Conservation (phyloP, 2,329 filamentous ascomycete genomes). For the Sphaerostilbella broomeana region DNA sequence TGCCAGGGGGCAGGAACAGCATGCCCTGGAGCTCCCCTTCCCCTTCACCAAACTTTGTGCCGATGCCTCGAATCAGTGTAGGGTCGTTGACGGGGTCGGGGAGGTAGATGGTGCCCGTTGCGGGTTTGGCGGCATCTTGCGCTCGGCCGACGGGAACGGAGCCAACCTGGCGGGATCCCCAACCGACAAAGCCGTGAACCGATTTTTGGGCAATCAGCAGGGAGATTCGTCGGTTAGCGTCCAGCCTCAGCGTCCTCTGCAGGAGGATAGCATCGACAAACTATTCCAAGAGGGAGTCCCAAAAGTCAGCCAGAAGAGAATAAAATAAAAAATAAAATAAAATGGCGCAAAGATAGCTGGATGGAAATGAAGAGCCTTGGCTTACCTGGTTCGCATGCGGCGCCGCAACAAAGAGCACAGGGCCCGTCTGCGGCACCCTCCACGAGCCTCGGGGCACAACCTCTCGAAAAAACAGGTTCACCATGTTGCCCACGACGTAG, state of each 20-base stretch:
- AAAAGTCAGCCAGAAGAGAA: neutral
- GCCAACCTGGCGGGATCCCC: constrained; percentile 75
- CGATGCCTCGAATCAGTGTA: constrained; percentile 69
- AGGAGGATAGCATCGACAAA: constrained; percentile 94
- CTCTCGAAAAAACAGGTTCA: constrained; percentile 97
- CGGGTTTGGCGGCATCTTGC: constrained; percentile 79
- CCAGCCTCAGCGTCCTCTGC: constrained; percentile 80
- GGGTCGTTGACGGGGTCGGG: constrained; percentile 83
- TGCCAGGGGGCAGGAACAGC: constrained; percentile 77
- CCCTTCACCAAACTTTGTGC: constrained; percentile 69
- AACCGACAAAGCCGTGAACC: constrained; percentile 87
- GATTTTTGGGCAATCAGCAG: constrained; percentile 95
- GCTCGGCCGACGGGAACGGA: constrained; percentile 90
- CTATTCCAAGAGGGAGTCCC: too few relatives aligned
- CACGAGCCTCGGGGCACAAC: constrained; percentile 92
- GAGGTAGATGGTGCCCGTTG: constrained; percentile 74
- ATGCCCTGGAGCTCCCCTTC: constrained; percentile 73
- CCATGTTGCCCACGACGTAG: constrained; percentile 71
- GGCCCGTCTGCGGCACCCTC: constrained; percentile 83
- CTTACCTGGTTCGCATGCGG: constrained; percentile 91
- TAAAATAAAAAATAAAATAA: neutral
- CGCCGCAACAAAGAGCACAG: constrained; percentile 90
- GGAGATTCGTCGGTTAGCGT: constrained; percentile 81
- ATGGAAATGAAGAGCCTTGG: constrained; percentile 13
- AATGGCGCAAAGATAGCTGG: too few relatives aligned